Conservation (phyloP, 2,329 filamentous ascomycete species). For the Lecanicillium sp. region DNA sequence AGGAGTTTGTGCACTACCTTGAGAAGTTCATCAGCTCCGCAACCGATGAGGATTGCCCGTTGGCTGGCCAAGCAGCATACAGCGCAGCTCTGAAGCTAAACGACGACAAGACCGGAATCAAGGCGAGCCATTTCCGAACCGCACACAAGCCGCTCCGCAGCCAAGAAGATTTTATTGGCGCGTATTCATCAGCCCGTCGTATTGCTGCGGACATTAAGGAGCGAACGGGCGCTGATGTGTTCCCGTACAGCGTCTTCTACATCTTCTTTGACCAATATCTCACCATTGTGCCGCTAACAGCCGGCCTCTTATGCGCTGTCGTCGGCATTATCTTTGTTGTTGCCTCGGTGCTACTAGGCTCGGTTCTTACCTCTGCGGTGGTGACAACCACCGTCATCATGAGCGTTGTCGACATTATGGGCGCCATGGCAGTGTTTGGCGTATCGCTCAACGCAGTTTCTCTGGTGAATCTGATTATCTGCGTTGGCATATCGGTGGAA, state of each 20-base stretch:
- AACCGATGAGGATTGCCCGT: constrained; percentile 74
- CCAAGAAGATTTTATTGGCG: constrained; percentile 87
- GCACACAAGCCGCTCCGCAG: constrained; percentile 79
- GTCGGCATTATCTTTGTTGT: constrained; percentile 80
- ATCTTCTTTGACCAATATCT: constrained; percentile 99
- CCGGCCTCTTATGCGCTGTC: constrained; percentile 71
- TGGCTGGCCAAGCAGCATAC: constrained; percentile 85
- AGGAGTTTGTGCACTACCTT: constrained; percentile 85
- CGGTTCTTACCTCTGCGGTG: constrained; percentile 69
- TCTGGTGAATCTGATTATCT: constrained; percentile 93
- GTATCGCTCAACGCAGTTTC: constrained; percentile 94
- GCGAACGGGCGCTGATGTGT: constrained; percentile 71
- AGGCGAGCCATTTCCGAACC: constrained; percentile 86
- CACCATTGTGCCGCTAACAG: constrained; percentile 72
- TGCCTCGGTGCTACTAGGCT: constrained; percentile 74
- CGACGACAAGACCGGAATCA: constrained; percentile 55
- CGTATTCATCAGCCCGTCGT: constrained; percentile 81
- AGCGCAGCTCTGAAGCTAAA: constrained; percentile 77
- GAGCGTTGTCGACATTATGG: constrained; percentile 90
- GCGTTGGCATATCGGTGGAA: constrained; percentile 91
- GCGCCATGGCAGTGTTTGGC: constrained; percentile 81
- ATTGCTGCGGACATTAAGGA: constrained; percentile 71
- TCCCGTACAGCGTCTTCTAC: constrained; percentile 96
- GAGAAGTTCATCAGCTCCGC: constrained; percentile 74
- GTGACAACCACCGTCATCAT: constrained; percentile 85